Base-by-base conservation (phyloP, 148 eudicot species). In the Silene latifolia region DNA sequence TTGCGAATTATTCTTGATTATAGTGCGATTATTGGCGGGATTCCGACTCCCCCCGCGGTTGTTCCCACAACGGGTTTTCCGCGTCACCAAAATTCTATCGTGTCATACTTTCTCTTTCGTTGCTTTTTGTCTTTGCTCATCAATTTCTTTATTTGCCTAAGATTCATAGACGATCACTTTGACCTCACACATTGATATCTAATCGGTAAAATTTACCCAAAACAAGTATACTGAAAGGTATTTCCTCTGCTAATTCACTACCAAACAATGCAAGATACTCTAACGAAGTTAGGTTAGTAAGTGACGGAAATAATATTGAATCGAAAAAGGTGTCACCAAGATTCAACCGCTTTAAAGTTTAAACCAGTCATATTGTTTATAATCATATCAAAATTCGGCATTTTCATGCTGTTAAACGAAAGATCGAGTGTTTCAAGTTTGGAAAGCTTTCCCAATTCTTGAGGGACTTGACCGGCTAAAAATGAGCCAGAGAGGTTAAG, bases 161-260 rank as follows among this genome's bases (percentile, higher is more conserved):
- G n/a, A n/a, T n/a, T n/a, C n/a, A n/a, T n/a, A n/a, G n/a, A n/a
- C n/a, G n/a, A n/a, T n/a, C n/a, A n/a, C n/a, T n/a, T n/a, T n/a
- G n/a, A n/a, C n/a, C n/a, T n/a, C n/a, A n/a, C n/a, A n/a, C n/a
- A n/a, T n/a, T n/a, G n/a, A n/a, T n/a, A n/a, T n/a, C n/a, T n/a
- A n/a, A n/a, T n/a, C n/a, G n/a, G n/a, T n/a, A n/a, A n/a, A n/a
- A n/a, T n/a, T n/a, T n/a, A n/a, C n/a, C n/a, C n/a, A n/a, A n/a
- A n/a, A n/a, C n/a, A n/a, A 79, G 73, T 6, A 83, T 60, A 47
- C 69, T 25, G 3, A 63, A 23, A 18, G 75, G 80, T 13, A 83
- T 21, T 24, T 66, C n/a, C 19, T 74, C 85, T 35, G 13, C 42
- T 21, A 83, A 59, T 0, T 19, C 13, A 53, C 82, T 53, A 1